These are phyloP conservation scores for Acanthamoeba castellanii DNA, from an alignment of 208 protist genomes.

Conservation along the genomic window DNA sequence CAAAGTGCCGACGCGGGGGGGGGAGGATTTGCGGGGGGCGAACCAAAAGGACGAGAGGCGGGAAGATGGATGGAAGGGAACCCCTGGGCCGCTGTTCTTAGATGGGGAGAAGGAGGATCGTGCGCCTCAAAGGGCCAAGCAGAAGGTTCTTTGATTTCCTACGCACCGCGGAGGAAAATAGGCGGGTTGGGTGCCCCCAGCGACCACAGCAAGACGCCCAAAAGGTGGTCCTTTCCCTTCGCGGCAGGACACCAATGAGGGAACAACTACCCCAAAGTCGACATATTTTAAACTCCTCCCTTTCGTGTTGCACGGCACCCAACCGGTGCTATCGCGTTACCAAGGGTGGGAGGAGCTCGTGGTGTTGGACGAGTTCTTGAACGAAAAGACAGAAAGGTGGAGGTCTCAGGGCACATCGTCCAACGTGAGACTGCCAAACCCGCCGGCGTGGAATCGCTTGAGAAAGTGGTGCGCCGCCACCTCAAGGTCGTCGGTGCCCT, in stretches of 20 bases:
- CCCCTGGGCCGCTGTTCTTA: too few species aligned
- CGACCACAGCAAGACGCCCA: background rate
- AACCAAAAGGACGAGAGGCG: background rate
- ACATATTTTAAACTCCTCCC: background rate
- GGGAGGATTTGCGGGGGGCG: background rate
- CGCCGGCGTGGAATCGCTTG: conserved; percentile 13
- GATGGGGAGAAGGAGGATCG: background rate
- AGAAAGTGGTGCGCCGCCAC: conserved; percentile 28
- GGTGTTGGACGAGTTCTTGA: too few species aligned
- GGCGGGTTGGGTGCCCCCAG: background rate
- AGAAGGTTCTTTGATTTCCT: background rate
- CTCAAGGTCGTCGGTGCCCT: conserved; percentile 54
- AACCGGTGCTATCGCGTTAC: background rate
- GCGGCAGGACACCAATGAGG: background rate
- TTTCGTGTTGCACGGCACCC: background rate
- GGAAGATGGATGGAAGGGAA: background rate
- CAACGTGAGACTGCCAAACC: conserved; percentile 55
- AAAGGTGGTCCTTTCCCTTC: background rate
- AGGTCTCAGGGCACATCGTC: conserved; percentile 40
- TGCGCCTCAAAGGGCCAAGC: background rate
- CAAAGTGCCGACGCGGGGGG: background rate
- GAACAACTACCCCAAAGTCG: background rate
- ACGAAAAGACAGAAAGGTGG: background rate
- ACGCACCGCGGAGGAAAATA: background rate
- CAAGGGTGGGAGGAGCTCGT: background rate